Conservation (phyloP, 2,329 filamentous ascomycete species). For the Dothideomycetes sp. region DNA sequence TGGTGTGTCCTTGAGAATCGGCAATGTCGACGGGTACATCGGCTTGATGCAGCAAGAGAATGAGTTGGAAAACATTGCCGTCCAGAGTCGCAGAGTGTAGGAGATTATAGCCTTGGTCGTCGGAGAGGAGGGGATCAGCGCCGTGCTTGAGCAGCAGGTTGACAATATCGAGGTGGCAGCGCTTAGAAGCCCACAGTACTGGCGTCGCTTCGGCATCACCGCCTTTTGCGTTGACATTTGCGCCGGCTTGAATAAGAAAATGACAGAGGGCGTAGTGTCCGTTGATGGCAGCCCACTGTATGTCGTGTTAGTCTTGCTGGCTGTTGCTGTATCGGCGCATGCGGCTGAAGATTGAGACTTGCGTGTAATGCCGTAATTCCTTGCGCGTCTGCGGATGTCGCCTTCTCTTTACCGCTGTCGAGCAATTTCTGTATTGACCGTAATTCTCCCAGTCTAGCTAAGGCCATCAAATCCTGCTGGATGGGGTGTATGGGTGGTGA, state of each 20-base stretch:
- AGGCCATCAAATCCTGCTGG: constrained; percentile 87
- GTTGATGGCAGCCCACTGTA: constrained; percentile 95
- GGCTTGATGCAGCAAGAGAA: constrained; percentile 76
- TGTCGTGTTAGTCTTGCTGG: constrained; percentile 5
- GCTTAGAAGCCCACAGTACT: constrained; percentile 92
- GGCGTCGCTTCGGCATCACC: constrained; percentile 91
- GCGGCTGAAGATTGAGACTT: constrained; percentile 29
- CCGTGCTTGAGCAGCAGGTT: constrained; percentile 84
- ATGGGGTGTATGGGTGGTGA: constrained; percentile 34
- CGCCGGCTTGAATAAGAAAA: constrained; percentile 77
- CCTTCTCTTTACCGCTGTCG: constrained; percentile 69
- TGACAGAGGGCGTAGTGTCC: constrained; percentile 97
- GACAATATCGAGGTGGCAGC: constrained; percentile 94
- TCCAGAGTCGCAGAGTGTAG: constrained; percentile 95
- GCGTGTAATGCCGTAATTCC: constrained; percentile 95
- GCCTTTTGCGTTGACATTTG: constrained; percentile 89
- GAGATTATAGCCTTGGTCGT: constrained; percentile 95
- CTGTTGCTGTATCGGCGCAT: neutral
- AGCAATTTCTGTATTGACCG: constrained; percentile 82
- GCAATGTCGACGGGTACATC: constrained; percentile 88
- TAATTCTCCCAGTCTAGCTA: constrained; percentile 81
- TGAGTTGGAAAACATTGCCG: constrained; percentile 82
- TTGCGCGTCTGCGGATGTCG: constrained; percentile 77
- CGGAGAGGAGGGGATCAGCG: constrained; percentile 83
- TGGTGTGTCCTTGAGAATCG: constrained; percentile 85